phyloP scores from a whole-genome alignment of 208 protist species.

The Crithidia fasciculata region DNA sequence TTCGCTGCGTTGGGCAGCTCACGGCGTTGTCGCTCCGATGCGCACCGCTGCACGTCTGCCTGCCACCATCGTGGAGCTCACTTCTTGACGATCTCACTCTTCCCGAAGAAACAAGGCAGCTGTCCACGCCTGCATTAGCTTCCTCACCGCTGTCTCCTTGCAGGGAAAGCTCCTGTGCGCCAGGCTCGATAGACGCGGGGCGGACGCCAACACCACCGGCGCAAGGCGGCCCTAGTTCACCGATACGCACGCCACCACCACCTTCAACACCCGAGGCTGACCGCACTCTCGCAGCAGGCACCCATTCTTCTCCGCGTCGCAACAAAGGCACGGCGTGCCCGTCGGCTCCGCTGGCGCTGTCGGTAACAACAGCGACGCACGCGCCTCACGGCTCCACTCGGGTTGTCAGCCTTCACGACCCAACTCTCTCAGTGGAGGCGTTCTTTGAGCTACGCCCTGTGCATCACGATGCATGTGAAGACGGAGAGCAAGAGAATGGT shows the following conservation, averaged over 20 bases:
- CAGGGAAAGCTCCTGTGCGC: not conserved
- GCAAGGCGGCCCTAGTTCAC: not conserved
- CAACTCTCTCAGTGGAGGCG: constrained; percentile 14
- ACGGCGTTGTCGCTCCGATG: constrained; percentile 32
- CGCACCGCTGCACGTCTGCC: constrained; percentile 21
- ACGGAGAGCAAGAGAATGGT: not conserved
- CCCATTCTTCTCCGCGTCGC: no score
- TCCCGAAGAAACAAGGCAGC: no score
- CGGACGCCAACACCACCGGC: not conserved
- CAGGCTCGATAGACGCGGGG: not conserved
- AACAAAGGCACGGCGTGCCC: no score
- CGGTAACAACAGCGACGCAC: not conserved
- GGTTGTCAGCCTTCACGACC: constrained; percentile 22
- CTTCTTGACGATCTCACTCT: not conserved
- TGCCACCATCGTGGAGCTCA: constrained; percentile 6
- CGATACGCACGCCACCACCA: no score
- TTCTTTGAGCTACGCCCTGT: constrained; percentile 7
- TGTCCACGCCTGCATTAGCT: no score
- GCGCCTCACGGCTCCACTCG: not conserved
- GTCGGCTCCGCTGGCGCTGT: not conserved
- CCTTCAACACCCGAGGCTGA: no score
- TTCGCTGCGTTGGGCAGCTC: constrained; percentile 31
- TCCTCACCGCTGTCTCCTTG: not conserved
- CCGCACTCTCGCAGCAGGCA: no score
- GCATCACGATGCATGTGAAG: not conserved